Evolutionary conservation across 2,329 filamentous ascomycete genomes (phyloP).

Genomic region (Ophiocordyceps polyrhachis-furcata): DNA sequence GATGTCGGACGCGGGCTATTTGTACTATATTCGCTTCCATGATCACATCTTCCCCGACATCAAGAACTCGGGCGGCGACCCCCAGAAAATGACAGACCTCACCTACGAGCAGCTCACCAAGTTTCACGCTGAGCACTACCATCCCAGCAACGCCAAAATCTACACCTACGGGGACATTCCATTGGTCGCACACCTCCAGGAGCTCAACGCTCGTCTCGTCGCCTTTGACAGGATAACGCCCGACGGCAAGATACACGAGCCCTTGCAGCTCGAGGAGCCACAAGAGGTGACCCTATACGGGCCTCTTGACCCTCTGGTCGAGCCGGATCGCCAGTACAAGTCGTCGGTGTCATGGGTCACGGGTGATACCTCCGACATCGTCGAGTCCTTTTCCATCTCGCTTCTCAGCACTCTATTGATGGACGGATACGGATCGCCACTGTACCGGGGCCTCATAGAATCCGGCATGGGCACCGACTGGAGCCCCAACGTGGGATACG

Average conservation of each 20-base stretch:
- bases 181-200: constrained; percentile 58
- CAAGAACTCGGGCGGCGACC: constrained; percentile 93
- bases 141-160: constrained; percentile 92
- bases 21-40: constrained; percentile 91
- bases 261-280: constrained; percentile 54
- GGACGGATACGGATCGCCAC: constrained; percentile 86
- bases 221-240: constrained; percentile 52
- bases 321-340: constrained; percentile 75
- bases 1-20: constrained; percentile 91
- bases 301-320: constrained; percentile 72
- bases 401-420: constrained; percentile 70
- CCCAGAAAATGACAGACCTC: constrained; percentile 86
- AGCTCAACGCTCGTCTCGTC: constrained; percentile 57
- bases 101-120: constrained; percentile 77
- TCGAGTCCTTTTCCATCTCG: constrained; percentile 76
- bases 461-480: constrained; percentile 81
- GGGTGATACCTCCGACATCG: constrained; percentile 61
- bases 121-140: constrained; percentile 87
- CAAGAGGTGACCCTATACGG: constrained; percentile 54
- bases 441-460: constrained; percentile 80
- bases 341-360: constrained; percentile 88
- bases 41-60: constrained; percentile 87
- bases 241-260: constrained; percentile 57
- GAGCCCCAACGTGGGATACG: constrained; percentile 86
- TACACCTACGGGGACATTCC: constrained; percentile 93